phyloP scores from a whole-genome alignment of 2,329 filamentous ascomycete genomes.

The Botrytis sinoallii region DNA sequence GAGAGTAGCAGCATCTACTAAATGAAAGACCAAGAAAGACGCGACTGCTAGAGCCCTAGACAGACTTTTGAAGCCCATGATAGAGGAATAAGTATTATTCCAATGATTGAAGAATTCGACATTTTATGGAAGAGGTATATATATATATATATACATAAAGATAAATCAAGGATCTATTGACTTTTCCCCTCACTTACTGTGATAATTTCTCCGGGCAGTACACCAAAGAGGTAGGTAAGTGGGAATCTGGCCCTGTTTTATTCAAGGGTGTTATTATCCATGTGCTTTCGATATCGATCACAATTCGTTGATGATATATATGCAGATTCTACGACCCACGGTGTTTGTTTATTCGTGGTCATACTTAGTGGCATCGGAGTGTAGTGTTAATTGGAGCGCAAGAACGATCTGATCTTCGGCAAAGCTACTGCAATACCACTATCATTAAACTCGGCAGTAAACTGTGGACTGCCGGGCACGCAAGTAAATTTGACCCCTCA shows the following conservation, averaged over 20 bases:
- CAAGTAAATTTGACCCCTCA: not conserved
- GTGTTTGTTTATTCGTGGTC: not conserved
- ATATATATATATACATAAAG: not conserved
- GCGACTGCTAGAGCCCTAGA: not conserved
- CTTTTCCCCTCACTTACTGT: not conserved
- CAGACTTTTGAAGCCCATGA: constrained; percentile 3
- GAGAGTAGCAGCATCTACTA: constrained; percentile 15
- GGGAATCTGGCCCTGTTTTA: too few species aligned
- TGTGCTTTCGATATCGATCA: not conserved
- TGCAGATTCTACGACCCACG: not conserved
- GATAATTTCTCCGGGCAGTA: not conserved
- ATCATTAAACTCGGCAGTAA: not conserved
- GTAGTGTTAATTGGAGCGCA: not conserved
- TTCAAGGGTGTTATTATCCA: not conserved
- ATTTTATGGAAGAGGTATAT: not conserved
- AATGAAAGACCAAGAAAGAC: not conserved
- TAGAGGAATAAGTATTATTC: not conserved
- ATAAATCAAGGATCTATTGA: not conserved
- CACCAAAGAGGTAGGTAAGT: not conserved
- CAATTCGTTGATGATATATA: not conserved
- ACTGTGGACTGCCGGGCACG: not conserved
- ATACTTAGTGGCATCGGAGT: not conserved
- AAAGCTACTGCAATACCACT: not conserved
- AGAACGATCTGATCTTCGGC: not conserved
- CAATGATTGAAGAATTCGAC: not conserved